Evolutionary conservation across 1,284 basidiomycete genomes (phyloP).

Genomic region (Laetiporus sulphureus): DNA sequence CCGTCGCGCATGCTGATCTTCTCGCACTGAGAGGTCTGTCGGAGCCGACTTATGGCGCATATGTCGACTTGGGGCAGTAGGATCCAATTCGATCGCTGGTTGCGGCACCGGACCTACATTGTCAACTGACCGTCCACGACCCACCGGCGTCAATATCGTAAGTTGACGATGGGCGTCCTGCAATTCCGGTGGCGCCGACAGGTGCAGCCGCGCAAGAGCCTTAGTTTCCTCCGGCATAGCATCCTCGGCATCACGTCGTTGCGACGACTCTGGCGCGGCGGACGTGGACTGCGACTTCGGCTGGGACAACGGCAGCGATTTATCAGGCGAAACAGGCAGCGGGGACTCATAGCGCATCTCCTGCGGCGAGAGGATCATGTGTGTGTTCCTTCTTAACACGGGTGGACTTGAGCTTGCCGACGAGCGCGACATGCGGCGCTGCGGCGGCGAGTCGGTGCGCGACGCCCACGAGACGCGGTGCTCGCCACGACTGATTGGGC

Average conservation of each 20-base stretch:
- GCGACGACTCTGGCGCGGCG: not conserved
- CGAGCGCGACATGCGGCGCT: slow-evolving; percentile 14
- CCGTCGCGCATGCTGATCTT: slow-evolving; percentile 6
- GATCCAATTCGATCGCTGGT: slow-evolving; percentile 35
- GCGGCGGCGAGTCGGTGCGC: slow-evolving; percentile 31
- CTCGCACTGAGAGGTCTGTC: slow-evolving; percentile 4
- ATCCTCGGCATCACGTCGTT: not conserved
- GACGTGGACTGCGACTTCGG: not conserved
- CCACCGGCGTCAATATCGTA: too few relatives aligned
- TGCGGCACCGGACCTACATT: slow-evolving; percentile 2
- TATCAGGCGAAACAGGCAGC: slow-evolving; percentile 14
- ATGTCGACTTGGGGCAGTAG: slow-evolving; percentile 35
- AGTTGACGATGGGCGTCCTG: slow-evolving; percentile 25
- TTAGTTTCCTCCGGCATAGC: not conserved
- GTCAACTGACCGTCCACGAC: too few relatives aligned
- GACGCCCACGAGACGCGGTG: slow-evolving; percentile 56
- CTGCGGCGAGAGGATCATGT: slow-evolving; percentile 33
- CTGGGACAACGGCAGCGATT: not conserved
- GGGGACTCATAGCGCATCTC: slow-evolving; percentile 36
- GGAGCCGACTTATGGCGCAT: slow-evolving; percentile 20
- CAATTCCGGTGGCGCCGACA: slow-evolving; percentile 50
- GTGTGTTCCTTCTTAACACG: slow-evolving; percentile 14
- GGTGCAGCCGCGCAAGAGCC: slow-evolving; percentile 13
- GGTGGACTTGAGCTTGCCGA: slow-evolving; percentile 15
- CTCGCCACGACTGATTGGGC: slow-evolving; percentile 47